Base-by-base conservation (phyloP, 129 eudicot species). In the Flaveria bidentis region DNA sequence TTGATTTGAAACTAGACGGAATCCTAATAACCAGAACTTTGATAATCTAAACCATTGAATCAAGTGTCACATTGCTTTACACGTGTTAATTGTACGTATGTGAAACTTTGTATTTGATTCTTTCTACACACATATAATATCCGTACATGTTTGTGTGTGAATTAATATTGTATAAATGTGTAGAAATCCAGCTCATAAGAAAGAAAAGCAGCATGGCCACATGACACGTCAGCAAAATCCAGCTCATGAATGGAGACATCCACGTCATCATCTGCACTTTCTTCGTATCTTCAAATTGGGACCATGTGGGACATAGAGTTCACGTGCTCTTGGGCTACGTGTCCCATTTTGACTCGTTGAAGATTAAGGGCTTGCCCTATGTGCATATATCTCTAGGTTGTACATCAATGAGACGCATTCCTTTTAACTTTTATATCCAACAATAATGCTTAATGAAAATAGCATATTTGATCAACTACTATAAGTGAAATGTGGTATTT, bases 201-300 rank as follows among this genome's bases (percentile, higher is more conserved):
- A 17, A 53, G 25, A 17, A 53, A 53, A 53, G 25, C 61, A 23
- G 65, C 10, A 58, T 23, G 41, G 41, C n/a, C 42, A 13, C 10
- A 13, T 1, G 56, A 45, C 78, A 41, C 71, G 66, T 60, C 25
- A 9, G 16, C 55, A 73, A 73, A 39, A 20, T 73, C 78, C 78
- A 61, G 44, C 78, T 45, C 47, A 61, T 15, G 51, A 45, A 44
- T 30, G 45, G 25, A 17, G 60, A 45, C 16, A 15, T 69, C 60
- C 79, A 61, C 62, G 62, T 75, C 79, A 63, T 61, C 46, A 46
- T 46, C 23, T 44, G 46, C 8, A 45, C 58, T 60, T 44, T 71
- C 63, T 36, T 7, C 7, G 1, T 4, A 36, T 36, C 41, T 36
- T 36, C 41, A 1, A 14, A 2, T 49, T 25, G 61, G 47, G 28